Conservation (phyloP, 305 asterid species). For the Ajuga reptans region DNA sequence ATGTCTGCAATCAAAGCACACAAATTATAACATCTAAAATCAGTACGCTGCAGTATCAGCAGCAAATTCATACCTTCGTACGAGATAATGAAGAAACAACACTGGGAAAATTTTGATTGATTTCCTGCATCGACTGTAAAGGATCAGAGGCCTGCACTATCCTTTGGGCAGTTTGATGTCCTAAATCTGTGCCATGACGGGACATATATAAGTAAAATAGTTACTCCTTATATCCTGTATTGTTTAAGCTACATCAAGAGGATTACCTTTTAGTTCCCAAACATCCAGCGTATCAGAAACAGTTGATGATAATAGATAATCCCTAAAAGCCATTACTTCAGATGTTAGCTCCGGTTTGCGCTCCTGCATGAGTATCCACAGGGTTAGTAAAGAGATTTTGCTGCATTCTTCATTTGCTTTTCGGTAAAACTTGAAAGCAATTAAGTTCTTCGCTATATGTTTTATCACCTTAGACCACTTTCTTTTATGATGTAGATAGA, state of each 20-base stretch:
- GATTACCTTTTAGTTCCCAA: conserved; percentile 92
- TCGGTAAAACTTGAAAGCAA: neutral
- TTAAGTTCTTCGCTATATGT: neutral
- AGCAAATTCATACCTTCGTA: conserved; percentile 61
- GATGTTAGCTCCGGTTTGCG: conserved; percentile 87
- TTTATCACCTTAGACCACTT: neutral
- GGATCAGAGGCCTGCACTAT: conserved; percentile 96
- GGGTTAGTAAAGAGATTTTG: neutral
- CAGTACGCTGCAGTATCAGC: conserved; percentile 11
- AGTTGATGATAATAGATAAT: conserved; percentile 78
- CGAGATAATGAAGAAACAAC: conserved; percentile 94
- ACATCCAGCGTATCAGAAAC: conserved; percentile 84
- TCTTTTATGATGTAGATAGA: neutral
- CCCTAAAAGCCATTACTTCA: conserved; percentile 98
- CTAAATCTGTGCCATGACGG: conserved; percentile 51
- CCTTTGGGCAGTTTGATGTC: conserved; percentile 98
- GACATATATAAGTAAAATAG: conserved; percentile 12
- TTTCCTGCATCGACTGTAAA: conserved; percentile 90
- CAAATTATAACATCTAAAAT: conserved; percentile 5
- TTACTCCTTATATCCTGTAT: conserved; percentile 8
- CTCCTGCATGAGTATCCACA: conserved; percentile 61
- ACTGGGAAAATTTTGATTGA: conserved; percentile 91
- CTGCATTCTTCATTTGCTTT: neutral
- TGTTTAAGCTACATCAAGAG: conserved; percentile 12
- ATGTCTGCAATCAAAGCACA: conserved; percentile 8